A percentile compares a stretch with the other conserved stretches of the same genome.
Evolutionary conservation across 1,139 yeast species (phyloP).

Genomic region (Kodamaea anthophila): DNA sequence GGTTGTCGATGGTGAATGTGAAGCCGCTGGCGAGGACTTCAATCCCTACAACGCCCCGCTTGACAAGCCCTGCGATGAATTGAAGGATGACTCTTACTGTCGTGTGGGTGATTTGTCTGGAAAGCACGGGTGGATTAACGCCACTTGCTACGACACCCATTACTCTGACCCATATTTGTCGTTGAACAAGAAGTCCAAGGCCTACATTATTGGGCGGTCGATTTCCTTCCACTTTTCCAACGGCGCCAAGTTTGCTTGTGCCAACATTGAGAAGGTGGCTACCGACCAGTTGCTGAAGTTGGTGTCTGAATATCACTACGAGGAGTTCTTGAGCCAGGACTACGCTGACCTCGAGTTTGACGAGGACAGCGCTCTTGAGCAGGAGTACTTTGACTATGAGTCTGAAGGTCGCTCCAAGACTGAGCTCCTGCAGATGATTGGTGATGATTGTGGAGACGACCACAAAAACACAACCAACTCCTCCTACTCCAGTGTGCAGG

Average conservation of each 20-base stretch:
- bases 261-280: slow-evolving; percentile 40
- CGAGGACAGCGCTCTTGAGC: slow-evolving; percentile 15
- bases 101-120: slow-evolving; percentile 61
- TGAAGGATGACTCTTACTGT: slow-evolving; percentile 46
- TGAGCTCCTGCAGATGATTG: slow-evolving; percentile 1
- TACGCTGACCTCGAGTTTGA: slow-evolving; percentile 5
- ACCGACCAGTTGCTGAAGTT: slow-evolving; percentile 21
- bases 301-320: slow-evolving; percentile 18
- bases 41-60: slow-evolving; percentile 47
- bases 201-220: slow-evolving; percentile 48
- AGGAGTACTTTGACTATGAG: slow-evolving; percentile 11
- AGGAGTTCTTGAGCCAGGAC: slow-evolving; percentile 2
- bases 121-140: slow-evolving; percentile 53
- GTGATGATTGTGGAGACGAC: slow-evolving; percentile 4
- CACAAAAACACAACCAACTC: slow-evolving; percentile 6
- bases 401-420: slow-evolving; percentile 3
- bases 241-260: slow-evolving; percentile 51
- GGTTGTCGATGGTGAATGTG: slow-evolving; percentile 44
- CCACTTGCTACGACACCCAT: slow-evolving; percentile 48
- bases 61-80: slow-evolving; percentile 30
- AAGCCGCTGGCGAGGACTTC: slow-evolving; percentile 44
- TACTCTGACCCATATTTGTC: slow-evolving; percentile 52
- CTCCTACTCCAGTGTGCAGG: slow-evolving; percentile 5
- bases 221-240: slow-evolving; percentile 47
- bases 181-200: slow-evolving; percentile 39